These are phyloP conservation scores for Xerophyta viscosa DNA, from an alignment of 106 monocot genomes.

Conservation along the genomic window DNA sequence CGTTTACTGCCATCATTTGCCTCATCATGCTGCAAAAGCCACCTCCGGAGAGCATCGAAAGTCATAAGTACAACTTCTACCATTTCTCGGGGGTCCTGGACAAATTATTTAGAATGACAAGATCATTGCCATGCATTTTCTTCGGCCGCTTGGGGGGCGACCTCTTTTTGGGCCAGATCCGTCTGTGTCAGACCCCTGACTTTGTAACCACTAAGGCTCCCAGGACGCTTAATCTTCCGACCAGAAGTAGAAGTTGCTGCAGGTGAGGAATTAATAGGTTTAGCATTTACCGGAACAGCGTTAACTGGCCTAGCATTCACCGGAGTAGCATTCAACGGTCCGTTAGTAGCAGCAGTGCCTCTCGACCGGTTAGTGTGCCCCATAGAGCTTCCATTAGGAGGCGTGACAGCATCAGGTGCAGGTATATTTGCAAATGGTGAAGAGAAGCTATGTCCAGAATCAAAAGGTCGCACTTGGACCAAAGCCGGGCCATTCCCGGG, in stretches of 20 bases:
- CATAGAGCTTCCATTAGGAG: neutral
- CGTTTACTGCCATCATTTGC: conserved; percentile 28
- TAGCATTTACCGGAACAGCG: conserved; percentile 9
- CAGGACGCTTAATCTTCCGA: conserved; percentile 35
- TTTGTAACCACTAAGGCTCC: conserved; percentile 5
- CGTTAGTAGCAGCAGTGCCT: conserved; percentile 17
- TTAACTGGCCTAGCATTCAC: conserved; percentile 9
- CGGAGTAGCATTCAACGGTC: conserved; percentile 10
- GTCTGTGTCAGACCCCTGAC: conserved; percentile 13
- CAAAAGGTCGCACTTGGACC: conserved; percentile 49
- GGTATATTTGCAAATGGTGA: neutral
- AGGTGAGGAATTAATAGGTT: neutral
- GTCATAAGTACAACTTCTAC: conserved; percentile 53
- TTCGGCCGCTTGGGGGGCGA: conserved; percentile 3
- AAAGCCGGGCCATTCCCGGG: conserved; percentile 29
- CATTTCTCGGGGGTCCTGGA: conserved; percentile 33
- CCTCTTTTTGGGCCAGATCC: conserved; percentile 9
- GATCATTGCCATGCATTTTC: conserved; percentile 11
- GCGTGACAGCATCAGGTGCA: neutral
- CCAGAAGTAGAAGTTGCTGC: conserved; percentile 31
- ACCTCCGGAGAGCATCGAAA: conserved; percentile 56
- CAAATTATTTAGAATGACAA: conserved; percentile 23
- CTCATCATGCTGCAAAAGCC: conserved; percentile 53
- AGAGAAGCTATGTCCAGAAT: conserved; percentile 7
- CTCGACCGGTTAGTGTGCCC: neutral